Evolutionary conservation across 106 monocot genomes (phyloP).

Genomic region (Ottelia alismoides): DNA sequence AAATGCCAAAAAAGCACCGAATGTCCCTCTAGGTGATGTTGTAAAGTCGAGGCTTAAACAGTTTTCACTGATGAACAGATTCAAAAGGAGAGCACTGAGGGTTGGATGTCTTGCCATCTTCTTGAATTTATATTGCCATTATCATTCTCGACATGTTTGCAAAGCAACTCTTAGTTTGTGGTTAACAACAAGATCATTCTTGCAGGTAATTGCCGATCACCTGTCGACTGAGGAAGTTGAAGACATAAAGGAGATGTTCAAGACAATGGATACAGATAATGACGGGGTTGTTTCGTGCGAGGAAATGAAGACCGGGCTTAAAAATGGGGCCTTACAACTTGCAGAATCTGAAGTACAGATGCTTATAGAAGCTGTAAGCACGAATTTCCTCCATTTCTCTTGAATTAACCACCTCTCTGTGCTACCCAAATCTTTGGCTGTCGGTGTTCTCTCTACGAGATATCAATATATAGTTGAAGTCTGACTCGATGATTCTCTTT

Average conservation of each 20-base stretch:
- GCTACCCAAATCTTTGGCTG: no score
- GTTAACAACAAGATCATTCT: neutral
- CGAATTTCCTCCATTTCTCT: neutral
- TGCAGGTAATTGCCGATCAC: slow-evolving; percentile 38
- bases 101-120: slow-evolving; percentile 34
- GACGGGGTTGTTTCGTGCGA: slow-evolving; percentile 30
- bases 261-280: slow-evolving; percentile 30
- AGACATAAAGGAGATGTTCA: slow-evolving; percentile 46
- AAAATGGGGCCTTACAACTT: slow-evolving; percentile 22
- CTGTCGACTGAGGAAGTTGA: slow-evolving; percentile 32
- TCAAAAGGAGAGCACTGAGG: slow-evolving; percentile 94
- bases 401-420: no score
- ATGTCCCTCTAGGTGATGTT: slow-evolving; percentile 96
- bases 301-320: slow-evolving; percentile 29
- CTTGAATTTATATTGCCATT: no score
- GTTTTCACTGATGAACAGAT: slow-evolving; percentile 95
- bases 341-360: slow-evolving; percentile 41
- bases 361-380: slow-evolving; percentile 38
- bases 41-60: slow-evolving; percentile 97
- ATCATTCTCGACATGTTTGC: no score
- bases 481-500: neutral
- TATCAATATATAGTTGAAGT: neutral
- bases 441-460: no score
- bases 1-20: slow-evolving; percentile 97
- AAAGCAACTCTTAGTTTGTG: no score